Conservation (phyloP, 2,329 filamentous ascomycete genomes). For the Phialemoniopsis sp. region DNA sequence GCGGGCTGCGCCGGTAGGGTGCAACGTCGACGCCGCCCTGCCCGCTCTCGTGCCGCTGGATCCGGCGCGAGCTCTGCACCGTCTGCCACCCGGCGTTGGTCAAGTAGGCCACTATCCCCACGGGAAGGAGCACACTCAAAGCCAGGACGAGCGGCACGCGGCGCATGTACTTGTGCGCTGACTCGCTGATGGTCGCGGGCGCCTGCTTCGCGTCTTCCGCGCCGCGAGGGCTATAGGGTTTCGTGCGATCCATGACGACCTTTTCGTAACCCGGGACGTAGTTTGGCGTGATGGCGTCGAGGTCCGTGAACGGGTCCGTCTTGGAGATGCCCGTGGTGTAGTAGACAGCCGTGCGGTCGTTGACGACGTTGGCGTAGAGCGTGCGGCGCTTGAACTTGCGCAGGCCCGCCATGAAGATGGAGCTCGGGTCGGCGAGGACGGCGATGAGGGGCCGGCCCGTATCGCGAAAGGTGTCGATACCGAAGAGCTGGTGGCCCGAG, state of each 20-base stretch:
- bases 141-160: slow-evolving; percentile 61
- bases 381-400: slow-evolving; percentile 71
- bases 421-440: slow-evolving; percentile 76
- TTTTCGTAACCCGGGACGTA: slow-evolving; percentile 70
- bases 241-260: slow-evolving; percentile 66
- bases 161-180: slow-evolving; percentile 29
- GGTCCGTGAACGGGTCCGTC: slow-evolving; percentile 70
- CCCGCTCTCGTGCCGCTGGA: slow-evolving; percentile 70
- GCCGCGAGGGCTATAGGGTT: slow-evolving; percentile 41
- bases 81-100: slow-evolving; percentile 75
- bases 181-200: slow-evolving; percentile 5
- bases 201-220: slow-evolving; percentile 2
- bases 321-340: slow-evolving; percentile 79
- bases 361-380: slow-evolving; percentile 82
- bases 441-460: slow-evolving; percentile 77
- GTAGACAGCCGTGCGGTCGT: slow-evolving; percentile 77
- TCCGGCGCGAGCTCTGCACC: slow-evolving; percentile 68
- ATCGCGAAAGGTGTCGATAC: slow-evolving; percentile 78
- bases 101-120: slow-evolving; percentile 68
- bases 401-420: slow-evolving; percentile 80
- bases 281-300: slow-evolving; percentile 65
- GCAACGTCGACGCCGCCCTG: slow-evolving; percentile 62
- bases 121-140: slow-evolving; percentile 66
- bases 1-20: slow-evolving; percentile 66
- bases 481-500: slow-evolving; percentile 84